phyloP scores from a whole-genome alignment of 2,329 filamentous ascomycete genomes.

The Pyricularia sp. region DNA sequence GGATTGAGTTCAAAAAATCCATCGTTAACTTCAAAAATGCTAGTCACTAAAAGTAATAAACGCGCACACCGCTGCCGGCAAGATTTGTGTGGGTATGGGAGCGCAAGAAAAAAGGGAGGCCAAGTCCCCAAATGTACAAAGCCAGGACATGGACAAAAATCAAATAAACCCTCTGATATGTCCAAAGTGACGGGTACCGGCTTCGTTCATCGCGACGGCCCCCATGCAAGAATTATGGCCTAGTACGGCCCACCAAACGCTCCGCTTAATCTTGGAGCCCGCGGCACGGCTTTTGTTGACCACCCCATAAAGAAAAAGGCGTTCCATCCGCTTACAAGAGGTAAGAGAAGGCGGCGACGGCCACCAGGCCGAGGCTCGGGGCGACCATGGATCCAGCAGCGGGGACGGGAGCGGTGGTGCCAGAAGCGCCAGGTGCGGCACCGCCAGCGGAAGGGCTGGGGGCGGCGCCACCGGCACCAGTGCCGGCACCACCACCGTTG shows the following conservation, averaged over 20 bases:
- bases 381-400: slow-evolving; percentile 17
- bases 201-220: not conserved
- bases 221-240: not conserved
- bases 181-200: not conserved
- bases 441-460: slow-evolving; percentile 10
- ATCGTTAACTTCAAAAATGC: not conserved
- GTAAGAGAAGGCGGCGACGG: slow-evolving; percentile 29
- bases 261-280: not conserved
- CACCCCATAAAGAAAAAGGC: not conserved
- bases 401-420: slow-evolving; percentile 16
- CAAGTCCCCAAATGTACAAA: not conserved
- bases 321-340: slow-evolving; percentile 27
- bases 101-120: not conserved
- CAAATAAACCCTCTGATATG: not conserved
- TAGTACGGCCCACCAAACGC: not conserved
- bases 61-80: not conserved
- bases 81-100: not conserved
- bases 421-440: slow-evolving; percentile 11
- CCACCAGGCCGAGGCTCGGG: slow-evolving; percentile 32
- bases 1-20: not conserved
- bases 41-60: not conserved
- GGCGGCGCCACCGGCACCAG: slow-evolving; percentile 13
- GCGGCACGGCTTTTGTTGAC: not conserved
- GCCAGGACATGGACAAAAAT: not conserved
- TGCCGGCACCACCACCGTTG: slow-evolving; percentile 9